Evolutionary conservation across 768 basidiomycete genomes (phyloP).

Genomic region (Tephrocybe sp.): DNA sequence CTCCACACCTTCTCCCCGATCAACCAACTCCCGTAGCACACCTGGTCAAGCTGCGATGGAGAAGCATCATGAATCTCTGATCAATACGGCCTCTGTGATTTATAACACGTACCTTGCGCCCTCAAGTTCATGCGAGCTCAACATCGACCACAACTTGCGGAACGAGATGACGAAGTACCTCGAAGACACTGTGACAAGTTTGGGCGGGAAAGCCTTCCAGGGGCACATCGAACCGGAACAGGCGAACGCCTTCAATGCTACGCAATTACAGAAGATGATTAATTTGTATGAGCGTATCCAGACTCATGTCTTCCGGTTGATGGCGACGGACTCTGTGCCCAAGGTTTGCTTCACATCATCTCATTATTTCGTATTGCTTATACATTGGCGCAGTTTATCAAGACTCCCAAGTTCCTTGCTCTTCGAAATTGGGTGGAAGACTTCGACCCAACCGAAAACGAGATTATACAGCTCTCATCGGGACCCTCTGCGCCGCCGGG

Average conservation of each 20-base stretch:
- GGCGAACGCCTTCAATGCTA: slow-evolving; percentile 85
- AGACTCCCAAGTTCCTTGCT: slow-evolving; percentile 77
- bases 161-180: slow-evolving; percentile 94
- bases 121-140: slow-evolving; percentile 92
- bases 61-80: slow-evolving; percentile 91
- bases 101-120: slow-evolving; percentile 96
- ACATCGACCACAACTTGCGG: slow-evolving; percentile 95
- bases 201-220: slow-evolving; percentile 74
- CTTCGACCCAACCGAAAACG: slow-evolving; percentile 62
- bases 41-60: slow-evolving; percentile 92
- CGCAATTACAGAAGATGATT: slow-evolving; percentile 92
- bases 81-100: slow-evolving; percentile 90
- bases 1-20: slow-evolving; percentile 36
- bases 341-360: slow-evolving; percentile 52
- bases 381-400: slow-evolving; percentile 65
- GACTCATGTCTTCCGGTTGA: slow-evolving; percentile 92
- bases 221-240: slow-evolving; percentile 82
- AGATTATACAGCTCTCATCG: slow-evolving; percentile 52
- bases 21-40: slow-evolving; percentile 43
- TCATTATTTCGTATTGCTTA: slow-evolving; percentile 4
- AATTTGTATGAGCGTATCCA: slow-evolving; percentile 94
- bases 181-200: slow-evolving; percentile 78
- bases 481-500: slow-evolving; percentile 69
- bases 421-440: slow-evolving; percentile 79
- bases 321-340: slow-evolving; percentile 99